Evolutionary conservation across 495 filamentous ascomycete species (phyloP), one percentile per base, ranked within the genome.

Genomic region (Thermochaetoides thermophila): DNA sequence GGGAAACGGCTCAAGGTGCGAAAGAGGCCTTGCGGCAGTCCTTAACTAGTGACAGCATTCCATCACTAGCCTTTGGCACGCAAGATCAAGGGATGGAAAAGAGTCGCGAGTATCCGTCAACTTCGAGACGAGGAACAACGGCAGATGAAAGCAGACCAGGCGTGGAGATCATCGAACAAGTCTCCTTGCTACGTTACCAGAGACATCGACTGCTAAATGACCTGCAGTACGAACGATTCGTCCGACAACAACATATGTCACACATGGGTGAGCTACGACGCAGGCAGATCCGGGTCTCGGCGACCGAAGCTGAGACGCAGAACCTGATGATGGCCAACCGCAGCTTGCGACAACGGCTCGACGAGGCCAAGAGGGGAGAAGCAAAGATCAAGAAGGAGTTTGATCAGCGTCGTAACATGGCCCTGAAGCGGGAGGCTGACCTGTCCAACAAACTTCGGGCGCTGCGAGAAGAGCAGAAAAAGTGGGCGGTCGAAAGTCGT

Each of bases 201-300:
- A 64, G 75, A 33, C 63, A 78, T 32, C 57, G 82, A 10, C 50
- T 84, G 7, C 66, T 69, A 23, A 84, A 82, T 35, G 78, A 84
- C 45, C 64, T 84, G 23, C 78, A 78, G 42, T 83, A 81, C 36
- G 79, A 84, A 50, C 60, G 76, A 14, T 84, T 79, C 46, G 63
- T 81, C 34, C 82, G 81, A 44, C 69, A 77, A 35, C 78, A 84
- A 44, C 76, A 84, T 49, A 63, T 81, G 34, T 65, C 69, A 3
- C 78, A 82, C 41, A 82, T 84, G 46, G 77, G 78, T 4, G 76
- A 74, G 42, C 53, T 83, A 12, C 71, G 75, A 35, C 61, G 76
- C 17, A 68, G 72, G 32, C 72, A 81, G 35, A 70, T 84, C 23
- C 61, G 65, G 37, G 74, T 81, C 40, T 73, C 75, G 9, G 71